These are phyloP conservation scores for Combretum micranthum DNA, from an alignment of 345 rosid genomes.

Conservation along the genomic window DNA sequence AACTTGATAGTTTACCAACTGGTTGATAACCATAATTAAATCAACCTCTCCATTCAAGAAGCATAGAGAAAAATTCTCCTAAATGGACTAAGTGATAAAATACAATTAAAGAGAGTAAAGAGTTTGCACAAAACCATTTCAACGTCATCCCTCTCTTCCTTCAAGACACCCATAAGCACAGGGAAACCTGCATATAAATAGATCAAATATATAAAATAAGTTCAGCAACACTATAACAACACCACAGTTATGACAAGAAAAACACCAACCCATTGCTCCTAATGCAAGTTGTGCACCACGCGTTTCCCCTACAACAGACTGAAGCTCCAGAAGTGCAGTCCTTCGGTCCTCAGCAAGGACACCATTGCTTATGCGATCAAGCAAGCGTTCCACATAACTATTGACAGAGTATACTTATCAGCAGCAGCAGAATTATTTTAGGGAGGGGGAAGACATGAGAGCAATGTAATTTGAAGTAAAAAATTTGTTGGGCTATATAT, in stretches of 20 bases:
- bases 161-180: constrained; percentile 69
- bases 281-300: constrained; percentile 80
- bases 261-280: constrained; percentile 71
- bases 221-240: background rate
- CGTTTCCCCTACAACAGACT: constrained; percentile 84
- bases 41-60: background rate
- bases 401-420: background rate
- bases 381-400: constrained; percentile 87
- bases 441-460: background rate
- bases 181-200: constrained; percentile 73
- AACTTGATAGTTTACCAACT: too few relatives aligned
- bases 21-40: too few relatives aligned
- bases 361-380: constrained; percentile 87
- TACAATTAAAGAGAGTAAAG: constrained; percentile 2
- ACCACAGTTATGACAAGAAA: constrained; percentile 5
- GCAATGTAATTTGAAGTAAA: background rate
- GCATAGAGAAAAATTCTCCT: background rate
- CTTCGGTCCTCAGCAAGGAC: constrained; percentile 85
- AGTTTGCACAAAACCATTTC: constrained; percentile 55
- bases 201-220: background rate
- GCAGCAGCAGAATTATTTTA: constrained; percentile 6
- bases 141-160: constrained; percentile 82
- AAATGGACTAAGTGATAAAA: too few relatives aligned
- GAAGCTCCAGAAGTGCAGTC: constrained; percentile 79
- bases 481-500: too few relatives aligned